A percentile compares a stretch with the other conserved stretches of the same genome.
phyloP scores from a whole-genome alignment of 2,329 filamentous ascomycete species.

The Endothia cerciana region DNA sequence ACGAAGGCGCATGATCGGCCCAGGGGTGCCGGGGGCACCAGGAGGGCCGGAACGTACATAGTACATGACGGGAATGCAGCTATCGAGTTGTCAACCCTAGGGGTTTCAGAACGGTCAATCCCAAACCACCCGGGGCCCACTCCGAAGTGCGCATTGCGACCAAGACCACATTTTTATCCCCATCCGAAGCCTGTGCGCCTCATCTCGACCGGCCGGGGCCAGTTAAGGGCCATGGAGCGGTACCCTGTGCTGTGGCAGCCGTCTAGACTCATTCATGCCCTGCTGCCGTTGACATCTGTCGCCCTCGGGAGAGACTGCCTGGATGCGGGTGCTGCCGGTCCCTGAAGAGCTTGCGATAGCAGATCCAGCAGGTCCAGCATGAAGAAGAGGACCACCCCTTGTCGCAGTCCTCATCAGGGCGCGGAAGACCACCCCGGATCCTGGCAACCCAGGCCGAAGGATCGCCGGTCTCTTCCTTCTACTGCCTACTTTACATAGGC shows the following conservation, averaged over 20 bases:
- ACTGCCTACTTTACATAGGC: no score
- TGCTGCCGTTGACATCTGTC: not conserved
- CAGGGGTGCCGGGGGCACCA: no score
- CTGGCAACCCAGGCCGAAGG: constrained; percentile 6
- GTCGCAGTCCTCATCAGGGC: not conserved
- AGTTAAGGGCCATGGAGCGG: not conserved
- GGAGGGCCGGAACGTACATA: no score
- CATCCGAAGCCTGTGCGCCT: not conserved
- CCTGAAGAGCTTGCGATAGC: no score
- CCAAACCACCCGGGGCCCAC: constrained; percentile 2
- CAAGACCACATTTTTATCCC: not conserved
- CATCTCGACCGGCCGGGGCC: not conserved
- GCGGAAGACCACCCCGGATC: not conserved
- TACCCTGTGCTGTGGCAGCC: no score
- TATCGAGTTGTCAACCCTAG: not conserved
- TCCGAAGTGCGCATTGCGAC: not conserved
- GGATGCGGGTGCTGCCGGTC: no score
- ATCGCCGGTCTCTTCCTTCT: no score
- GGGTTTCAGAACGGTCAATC: constrained; percentile 6
- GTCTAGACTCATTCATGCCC: no score
- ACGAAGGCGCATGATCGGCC: no score
- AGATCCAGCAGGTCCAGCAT: no score
- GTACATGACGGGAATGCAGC: no score
- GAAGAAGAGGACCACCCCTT: not conserved
- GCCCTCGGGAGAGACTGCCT: no score